These are phyloP conservation scores for Xerocomellus intermedius DNA, from an alignment of 768 basidiomycete species.

Conservation along the genomic window DNA sequence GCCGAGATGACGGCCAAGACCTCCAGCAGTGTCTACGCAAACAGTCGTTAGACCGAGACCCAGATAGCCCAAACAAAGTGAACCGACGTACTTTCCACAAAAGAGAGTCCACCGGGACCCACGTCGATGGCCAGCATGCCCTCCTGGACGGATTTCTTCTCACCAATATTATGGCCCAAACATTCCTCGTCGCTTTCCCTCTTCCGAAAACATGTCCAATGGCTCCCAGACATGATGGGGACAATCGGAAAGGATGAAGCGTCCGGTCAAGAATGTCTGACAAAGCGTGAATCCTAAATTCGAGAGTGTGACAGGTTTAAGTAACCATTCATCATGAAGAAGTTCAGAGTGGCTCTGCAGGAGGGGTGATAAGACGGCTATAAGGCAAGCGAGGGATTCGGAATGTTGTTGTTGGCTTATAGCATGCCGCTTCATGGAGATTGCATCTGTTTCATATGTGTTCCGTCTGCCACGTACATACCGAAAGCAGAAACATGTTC, in stretches of 20 bases:
- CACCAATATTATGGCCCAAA: not conserved
- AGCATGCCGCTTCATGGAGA: too few relatives aligned
- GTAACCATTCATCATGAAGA: not conserved
- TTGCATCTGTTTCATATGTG: not conserved
- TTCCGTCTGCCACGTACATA: not conserved
- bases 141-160: not conserved
- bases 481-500: not conserved
- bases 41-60: not conserved
- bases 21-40: slow-evolving; percentile 45
- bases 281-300: not conserved
- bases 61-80: not conserved
- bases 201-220: slow-evolving; percentile 1
- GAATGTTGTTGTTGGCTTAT: too few relatives aligned
- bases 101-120: slow-evolving; percentile 44
- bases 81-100: slow-evolving; percentile 43
- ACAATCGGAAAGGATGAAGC: not conserved
- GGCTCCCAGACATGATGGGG: slow-evolving; percentile 3
- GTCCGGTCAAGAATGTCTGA: not conserved
- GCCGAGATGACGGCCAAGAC: slow-evolving; percentile 56
- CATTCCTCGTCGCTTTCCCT: not conserved
- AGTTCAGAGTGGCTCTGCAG: too few relatives aligned
- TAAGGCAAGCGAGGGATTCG: too few relatives aligned
- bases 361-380: too few relatives aligned
- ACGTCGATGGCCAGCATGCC: slow-evolving; percentile 11
- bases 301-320: not conserved